Conservation (phyloP, 108 stramenopile genomes). For the Nitzschia inconspicua region DNA sequence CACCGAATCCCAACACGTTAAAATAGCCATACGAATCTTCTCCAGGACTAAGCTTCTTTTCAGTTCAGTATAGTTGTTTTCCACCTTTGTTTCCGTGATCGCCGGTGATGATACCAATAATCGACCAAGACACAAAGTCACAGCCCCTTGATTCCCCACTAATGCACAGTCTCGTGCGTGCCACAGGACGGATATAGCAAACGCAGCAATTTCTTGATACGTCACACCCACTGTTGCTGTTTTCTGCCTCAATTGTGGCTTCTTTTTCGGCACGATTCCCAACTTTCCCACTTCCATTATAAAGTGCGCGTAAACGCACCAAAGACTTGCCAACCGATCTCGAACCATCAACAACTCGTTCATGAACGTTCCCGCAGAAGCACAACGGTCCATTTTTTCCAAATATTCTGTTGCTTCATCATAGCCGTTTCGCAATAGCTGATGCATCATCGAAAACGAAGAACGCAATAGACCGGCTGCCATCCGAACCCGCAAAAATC, state of each 20-base stretch:
- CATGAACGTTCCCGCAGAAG: background rate
- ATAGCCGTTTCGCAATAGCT: background rate
- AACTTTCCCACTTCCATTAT: background rate
- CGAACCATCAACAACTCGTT: background rate
- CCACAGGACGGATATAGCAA: slow-evolving; percentile 5
- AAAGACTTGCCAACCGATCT: slow-evolving; percentile 5
- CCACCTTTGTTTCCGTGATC: background rate
- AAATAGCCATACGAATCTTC: slow-evolving; percentile 1
- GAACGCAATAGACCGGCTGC: background rate
- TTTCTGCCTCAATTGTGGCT: background rate
- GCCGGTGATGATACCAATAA: slow-evolving; percentile 4
- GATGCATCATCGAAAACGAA: background rate
- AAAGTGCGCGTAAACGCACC: slow-evolving; percentile 11
- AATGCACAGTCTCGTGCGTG: slow-evolving; percentile 7
- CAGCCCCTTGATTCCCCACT: background rate
- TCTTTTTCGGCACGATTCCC: background rate
- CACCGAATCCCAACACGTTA: slow-evolving; percentile 6
- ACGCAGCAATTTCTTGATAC: background rate
- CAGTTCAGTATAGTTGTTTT: background rate
- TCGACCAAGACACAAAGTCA: background rate
- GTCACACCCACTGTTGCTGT: background rate
- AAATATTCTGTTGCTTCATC: background rate
- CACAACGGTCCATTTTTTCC: background rate
- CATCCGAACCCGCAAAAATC: slow-evolving; percentile 1
- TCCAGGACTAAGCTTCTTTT: background rate